phyloP scores from a whole-genome alignment of 805 yeast species.

The Komagataella phaffii region DNA sequence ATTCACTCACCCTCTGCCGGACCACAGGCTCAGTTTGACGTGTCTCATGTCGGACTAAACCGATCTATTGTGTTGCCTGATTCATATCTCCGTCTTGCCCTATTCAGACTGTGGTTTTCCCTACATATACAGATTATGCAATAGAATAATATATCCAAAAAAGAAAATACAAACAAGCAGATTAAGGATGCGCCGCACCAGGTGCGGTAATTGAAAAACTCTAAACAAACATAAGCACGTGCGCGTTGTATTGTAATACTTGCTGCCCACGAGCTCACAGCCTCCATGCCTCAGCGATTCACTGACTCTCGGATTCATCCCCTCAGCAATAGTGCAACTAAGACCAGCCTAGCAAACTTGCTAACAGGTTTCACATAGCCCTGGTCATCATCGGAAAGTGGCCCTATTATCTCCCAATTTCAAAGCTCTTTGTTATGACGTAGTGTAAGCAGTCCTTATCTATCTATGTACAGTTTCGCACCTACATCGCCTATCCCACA shows the following conservation, averaged over 20 bases:
- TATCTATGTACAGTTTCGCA: background rate
- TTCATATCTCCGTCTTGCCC: background rate
- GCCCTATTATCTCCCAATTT: background rate
- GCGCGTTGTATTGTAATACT: background rate
- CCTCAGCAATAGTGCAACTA: background rate
- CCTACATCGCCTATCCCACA: background rate
- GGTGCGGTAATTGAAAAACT: background rate
- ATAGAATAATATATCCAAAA: background rate
- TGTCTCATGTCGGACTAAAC: background rate
- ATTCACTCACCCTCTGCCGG: background rate
- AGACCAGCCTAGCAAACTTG: no score
- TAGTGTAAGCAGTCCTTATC: background rate
- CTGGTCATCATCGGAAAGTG: background rate
- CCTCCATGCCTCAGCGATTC: background rate
- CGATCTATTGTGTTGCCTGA: background rate
- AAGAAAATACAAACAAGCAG: background rate
- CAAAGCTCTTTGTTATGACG: background rate
- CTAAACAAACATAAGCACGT: background rate
- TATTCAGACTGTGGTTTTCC: background rate
- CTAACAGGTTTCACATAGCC: background rate
- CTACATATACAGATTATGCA: background rate
- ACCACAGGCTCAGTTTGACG: background rate
- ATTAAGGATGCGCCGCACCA: background rate
- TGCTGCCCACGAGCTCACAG: background rate
- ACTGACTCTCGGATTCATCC: background rate